Percentiles rank a stretch among this genome's conserved stretches.
Evolutionary conservation across 441 rosid genomes (phyloP).

Genomic region (Gossypium lobatum): DNA sequence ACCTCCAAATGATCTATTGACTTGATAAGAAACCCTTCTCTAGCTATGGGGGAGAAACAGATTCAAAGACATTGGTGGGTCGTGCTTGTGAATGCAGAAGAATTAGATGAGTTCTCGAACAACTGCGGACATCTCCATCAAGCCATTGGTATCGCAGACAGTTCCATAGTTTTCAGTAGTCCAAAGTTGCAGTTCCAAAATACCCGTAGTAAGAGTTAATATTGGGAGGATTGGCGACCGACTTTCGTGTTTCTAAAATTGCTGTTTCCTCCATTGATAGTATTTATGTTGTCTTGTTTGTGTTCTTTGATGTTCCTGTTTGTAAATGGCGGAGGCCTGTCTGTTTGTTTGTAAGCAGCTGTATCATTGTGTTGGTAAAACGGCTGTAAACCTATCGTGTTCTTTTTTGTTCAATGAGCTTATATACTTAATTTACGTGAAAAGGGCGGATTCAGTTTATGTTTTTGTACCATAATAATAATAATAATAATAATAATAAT

Average conservation of each 20-base stretch:
- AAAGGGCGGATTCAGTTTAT: background rate
- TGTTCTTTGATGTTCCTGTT: background rate
- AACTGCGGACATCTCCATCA: background rate
- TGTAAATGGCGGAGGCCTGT: background rate
- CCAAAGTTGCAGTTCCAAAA: background rate
- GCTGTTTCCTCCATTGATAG: background rate
- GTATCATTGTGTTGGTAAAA: background rate
- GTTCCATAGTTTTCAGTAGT: background rate
- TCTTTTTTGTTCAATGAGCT: background rate
- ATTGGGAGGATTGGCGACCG: background rate
- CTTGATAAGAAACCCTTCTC: background rate
- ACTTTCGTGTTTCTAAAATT: background rate
- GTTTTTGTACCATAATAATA: background rate
- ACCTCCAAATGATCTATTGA: slow-evolving; percentile 1
- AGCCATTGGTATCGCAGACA: background rate
- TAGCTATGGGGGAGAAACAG: background rate
- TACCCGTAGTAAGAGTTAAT: background rate
- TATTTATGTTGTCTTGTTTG: background rate
- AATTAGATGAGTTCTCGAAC: background rate
- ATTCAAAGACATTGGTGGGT: background rate
- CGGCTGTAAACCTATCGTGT: background rate
- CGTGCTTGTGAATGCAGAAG: background rate
- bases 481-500: background rate
- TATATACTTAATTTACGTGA: background rate
- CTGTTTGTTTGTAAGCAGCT: background rate